Base-by-base conservation (phyloP, 306 rosid species). In the Castanea sativa region DNA sequence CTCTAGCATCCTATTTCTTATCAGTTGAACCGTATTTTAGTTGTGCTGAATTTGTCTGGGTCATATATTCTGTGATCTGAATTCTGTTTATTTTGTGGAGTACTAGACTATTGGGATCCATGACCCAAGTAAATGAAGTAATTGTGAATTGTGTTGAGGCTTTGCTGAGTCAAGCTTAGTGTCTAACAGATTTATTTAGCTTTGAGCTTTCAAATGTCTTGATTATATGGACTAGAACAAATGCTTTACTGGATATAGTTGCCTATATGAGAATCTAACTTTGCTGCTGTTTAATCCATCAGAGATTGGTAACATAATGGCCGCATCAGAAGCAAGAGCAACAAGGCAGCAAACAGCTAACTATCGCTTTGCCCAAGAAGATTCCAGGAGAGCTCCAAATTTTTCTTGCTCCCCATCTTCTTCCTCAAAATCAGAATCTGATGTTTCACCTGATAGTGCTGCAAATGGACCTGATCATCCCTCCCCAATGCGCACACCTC, bases 361-460 rank as follows among this genome's bases (percentile, higher is more conserved):
- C 53, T 63, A 55, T 33, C 61, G 77, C 83, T 81, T 70, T 77
- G 75, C 11, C 55, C 73, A 78, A 55, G 84, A 49, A 59, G 85
- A 71, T 45, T 56, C 16, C 4, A 41, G 76, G 77, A 76, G 63
- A 25, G 71, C 73, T 56, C 73, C 78, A 53, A 83, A 77, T 49
- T 68, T 72, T 78, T 78, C 71, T n/a, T 70, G 35, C 33, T 64
- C 57, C 73, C 73, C 86, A 2, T 80, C 78, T 5, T 80, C 85
- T 12, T 82, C 79, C 74, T 83, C 84, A 20, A 83, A 73, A 33
- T 74, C 83, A 21, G 88, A 84, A 72, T 73, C 89, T n/a, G 83
- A 87, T 81, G 61, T 57, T 83, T 67, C 73, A 63, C 84, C 85
- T 71, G 52, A 75, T 76, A 78, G 69, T 82, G 75, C 82, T 30